Evolutionary conservation across 768 basidiomycete genomes (phyloP).

Genomic region (Ephemerocybe angulata): DNA sequence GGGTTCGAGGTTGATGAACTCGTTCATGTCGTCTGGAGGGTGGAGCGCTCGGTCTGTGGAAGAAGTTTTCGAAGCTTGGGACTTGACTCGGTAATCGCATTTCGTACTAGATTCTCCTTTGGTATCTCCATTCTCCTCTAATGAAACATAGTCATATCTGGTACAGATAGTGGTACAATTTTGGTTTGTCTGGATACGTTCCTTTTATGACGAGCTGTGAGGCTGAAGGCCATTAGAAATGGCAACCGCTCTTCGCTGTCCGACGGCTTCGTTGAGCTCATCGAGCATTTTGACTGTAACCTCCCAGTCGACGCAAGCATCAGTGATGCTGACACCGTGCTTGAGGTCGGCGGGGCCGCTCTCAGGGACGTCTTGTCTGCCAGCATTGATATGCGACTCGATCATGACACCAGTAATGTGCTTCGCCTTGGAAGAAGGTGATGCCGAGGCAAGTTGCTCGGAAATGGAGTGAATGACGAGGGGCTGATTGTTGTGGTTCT

Average conservation of each 20-base stretch:
- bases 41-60: slow-evolving; percentile 72
- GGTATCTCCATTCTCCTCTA: background rate
- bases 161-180: background rate
- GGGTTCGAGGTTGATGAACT: slow-evolving; percentile 73
- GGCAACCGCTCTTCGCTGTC: slow-evolving; percentile 38
- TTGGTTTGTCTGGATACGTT: background rate
- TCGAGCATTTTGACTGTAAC: slow-evolving; percentile 74
- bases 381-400: slow-evolving; percentile 90
- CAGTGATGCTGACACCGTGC: slow-evolving; percentile 84
- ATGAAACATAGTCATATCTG: background rate
- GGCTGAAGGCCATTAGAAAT: slow-evolving; percentile 19
- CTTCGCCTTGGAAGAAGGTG: slow-evolving; percentile 46
- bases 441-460: slow-evolving; percentile 52
- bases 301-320: slow-evolving; percentile 88
- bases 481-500: slow-evolving; percentile 92
- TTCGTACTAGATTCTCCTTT: background rate
- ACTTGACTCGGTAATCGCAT: slow-evolving; percentile 6
- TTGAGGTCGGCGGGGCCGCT: slow-evolving; percentile 66
- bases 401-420: slow-evolving; percentile 95
- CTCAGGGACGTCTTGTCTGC: slow-evolving; percentile 83
- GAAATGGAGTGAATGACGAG: slow-evolving; percentile 70
- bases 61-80: slow-evolving; percentile 63
- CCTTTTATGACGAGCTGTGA: background rate
- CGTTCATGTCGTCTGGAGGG: slow-evolving; percentile 53
- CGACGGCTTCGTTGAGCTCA: slow-evolving; percentile 60